Conservation (phyloP, 2,329 filamentous ascomycete species). For the Clonostachys rosea region DNA sequence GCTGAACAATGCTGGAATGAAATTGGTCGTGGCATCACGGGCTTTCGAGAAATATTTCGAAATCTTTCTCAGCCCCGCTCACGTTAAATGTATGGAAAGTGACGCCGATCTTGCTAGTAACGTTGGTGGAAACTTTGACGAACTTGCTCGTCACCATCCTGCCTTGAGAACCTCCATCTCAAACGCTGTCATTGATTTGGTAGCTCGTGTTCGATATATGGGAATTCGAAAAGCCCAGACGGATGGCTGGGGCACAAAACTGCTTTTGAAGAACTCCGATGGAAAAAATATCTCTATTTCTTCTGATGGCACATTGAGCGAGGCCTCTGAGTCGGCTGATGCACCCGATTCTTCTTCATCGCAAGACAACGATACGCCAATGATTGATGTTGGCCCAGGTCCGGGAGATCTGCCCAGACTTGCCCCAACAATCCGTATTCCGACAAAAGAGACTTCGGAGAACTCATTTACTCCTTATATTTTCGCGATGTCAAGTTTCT, state of each 20-base stretch:
- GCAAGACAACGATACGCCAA: slow-evolving; percentile 53
- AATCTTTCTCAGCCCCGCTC: slow-evolving; percentile 90
- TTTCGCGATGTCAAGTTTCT: slow-evolving; percentile 70
- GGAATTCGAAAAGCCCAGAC: slow-evolving; percentile 66
- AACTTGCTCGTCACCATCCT: slow-evolving; percentile 91
- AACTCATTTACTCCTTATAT: slow-evolving; percentile 62
- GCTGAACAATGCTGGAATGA: slow-evolving; percentile 81
- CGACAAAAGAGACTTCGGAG: slow-evolving; percentile 13
- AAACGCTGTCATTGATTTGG: slow-evolving; percentile 83
- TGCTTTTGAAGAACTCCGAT: slow-evolving; percentile 58
- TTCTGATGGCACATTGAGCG: slow-evolving; percentile 39
- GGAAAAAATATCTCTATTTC: slow-evolving; percentile 49
- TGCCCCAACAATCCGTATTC: slow-evolving; percentile 4
- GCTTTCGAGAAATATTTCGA: slow-evolving; percentile 87
- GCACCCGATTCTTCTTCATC: slow-evolving; percentile 29
- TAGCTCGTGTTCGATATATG: slow-evolving; percentile 72
- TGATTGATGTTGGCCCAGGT: slow-evolving; percentile 47
- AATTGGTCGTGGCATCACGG: slow-evolving; percentile 76
- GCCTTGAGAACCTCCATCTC: slow-evolving; percentile 75
- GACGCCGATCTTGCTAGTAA: slow-evolving; percentile 66
- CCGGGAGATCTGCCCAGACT: slow-evolving; percentile 1
- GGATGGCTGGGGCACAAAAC: slow-evolving; percentile 71
- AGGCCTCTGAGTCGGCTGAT: slow-evolving; percentile 14
- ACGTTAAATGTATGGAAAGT: slow-evolving; percentile 77
- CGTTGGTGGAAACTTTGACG: slow-evolving; percentile 84